Evolutionary conservation across 2,329 filamentous ascomycete genomes (phyloP).

Genomic region (Metarhizium album): DNA sequence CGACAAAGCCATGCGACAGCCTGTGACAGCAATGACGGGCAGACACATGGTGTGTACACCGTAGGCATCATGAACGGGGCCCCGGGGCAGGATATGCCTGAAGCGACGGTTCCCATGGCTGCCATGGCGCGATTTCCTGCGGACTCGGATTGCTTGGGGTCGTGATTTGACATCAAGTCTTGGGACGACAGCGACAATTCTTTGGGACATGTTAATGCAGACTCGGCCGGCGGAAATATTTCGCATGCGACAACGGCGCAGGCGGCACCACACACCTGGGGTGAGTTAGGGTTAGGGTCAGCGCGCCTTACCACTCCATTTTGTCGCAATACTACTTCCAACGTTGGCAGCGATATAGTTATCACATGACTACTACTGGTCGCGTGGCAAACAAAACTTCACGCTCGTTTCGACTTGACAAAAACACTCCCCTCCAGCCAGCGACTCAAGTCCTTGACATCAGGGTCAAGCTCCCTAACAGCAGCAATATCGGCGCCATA

Average conservation of each 20-base stretch:
- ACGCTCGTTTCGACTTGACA: background rate
- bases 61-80: slow-evolving; percentile 22
- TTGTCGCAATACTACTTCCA: too few species aligned
- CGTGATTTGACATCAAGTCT: slow-evolving; percentile 21
- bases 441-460: background rate
- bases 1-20: background rate
- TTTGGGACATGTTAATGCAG: slow-evolving; percentile 5
- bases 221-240: background rate
- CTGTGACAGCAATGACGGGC: background rate
- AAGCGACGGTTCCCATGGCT: slow-evolving; percentile 18
- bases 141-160: slow-evolving; percentile 18
- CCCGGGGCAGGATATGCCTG: slow-evolving; percentile 22
- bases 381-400: background rate
- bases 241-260: background rate
- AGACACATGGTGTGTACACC: too few species aligned
- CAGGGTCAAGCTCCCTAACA: background rate
- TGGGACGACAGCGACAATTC: slow-evolving; percentile 20
- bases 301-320: too few species aligned
- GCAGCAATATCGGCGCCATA: slow-evolving; percentile 23
- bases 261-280: too few species aligned
- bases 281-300: too few species aligned
- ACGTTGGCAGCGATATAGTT: too few species aligned
- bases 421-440: background rate
- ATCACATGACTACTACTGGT: background rate
- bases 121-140: slow-evolving; percentile 15